A percentile compares a stretch with the other conserved stretches of the same genome.
Conservation (phyloP, 2,329 filamentous ascomycete species). For the Phialemoniopsis sp. region DNA sequence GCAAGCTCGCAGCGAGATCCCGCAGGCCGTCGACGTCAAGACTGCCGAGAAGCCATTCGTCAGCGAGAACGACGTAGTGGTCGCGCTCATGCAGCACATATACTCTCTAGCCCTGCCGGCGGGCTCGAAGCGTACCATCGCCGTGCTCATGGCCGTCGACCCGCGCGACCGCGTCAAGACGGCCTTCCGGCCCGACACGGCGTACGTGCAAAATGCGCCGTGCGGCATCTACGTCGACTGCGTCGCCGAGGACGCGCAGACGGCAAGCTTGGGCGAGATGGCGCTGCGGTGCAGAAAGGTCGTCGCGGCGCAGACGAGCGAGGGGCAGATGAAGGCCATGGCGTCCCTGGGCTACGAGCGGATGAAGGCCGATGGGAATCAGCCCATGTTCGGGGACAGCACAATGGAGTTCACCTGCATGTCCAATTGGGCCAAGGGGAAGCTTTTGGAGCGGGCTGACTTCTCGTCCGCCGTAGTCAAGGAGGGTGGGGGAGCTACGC, state of each 20-base stretch:
- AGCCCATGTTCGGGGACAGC: slow-evolving; percentile 2
- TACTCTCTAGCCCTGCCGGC: slow-evolving; percentile 9
- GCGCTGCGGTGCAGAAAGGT: slow-evolving; percentile 8
- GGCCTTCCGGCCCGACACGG: slow-evolving; percentile 19
- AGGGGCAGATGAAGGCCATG: slow-evolving; percentile 9
- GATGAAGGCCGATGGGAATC: not conserved
- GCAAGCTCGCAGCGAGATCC: slow-evolving; percentile 23
- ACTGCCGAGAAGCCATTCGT: slow-evolving; percentile 21
- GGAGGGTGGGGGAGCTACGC: not conserved
- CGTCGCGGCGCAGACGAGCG: slow-evolving; percentile 9
- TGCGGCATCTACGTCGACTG: slow-evolving; percentile 2
- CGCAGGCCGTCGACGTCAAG: not conserved
- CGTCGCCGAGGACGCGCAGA: slow-evolving; percentile 3
- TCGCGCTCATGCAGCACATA: slow-evolving; percentile 28
- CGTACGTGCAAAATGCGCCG: slow-evolving; percentile 14
- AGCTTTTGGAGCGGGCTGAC: slow-evolving; percentile 10
- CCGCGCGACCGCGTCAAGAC: slow-evolving; percentile 22
- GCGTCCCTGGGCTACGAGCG: not conserved
- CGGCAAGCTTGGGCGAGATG: slow-evolving; percentile 8
- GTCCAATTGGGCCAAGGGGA: slow-evolving; percentile 10
- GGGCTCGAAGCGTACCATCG: slow-evolving; percentile 21
- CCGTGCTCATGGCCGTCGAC: slow-evolving; percentile 32
- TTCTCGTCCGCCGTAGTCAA: slow-evolving; percentile 9
- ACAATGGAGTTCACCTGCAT: slow-evolving; percentile 4
- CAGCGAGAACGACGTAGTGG: slow-evolving; percentile 40